phyloP scores from a whole-genome alignment of 768 basidiomycete genomes.

The Rhodotorula babjevae region DNA sequence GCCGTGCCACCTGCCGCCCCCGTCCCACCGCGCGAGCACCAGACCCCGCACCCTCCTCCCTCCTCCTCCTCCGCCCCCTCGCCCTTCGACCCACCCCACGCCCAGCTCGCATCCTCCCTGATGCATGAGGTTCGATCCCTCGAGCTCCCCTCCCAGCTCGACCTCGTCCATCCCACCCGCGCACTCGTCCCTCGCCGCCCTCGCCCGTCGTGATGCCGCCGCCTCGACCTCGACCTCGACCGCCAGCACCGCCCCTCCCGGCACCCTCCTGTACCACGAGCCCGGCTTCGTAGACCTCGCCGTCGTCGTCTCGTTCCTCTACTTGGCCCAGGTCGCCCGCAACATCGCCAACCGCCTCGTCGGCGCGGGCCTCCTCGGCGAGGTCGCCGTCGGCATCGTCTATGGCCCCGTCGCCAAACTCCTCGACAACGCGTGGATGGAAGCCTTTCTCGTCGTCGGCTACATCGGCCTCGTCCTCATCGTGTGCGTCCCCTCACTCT shows the following conservation, averaged over 20 bases:
- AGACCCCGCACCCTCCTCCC: too few species aligned
- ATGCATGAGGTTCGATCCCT: not conserved
- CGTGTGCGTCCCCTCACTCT: slow-evolving; percentile 48
- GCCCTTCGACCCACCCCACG: too few species aligned
- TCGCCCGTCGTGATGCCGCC: slow-evolving; percentile 3
- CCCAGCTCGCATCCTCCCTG: not conserved
- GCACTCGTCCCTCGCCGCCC: not conserved
- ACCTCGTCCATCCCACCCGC: not conserved
- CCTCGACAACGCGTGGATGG: slow-evolving; percentile 49
- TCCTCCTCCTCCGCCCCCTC: too few species aligned
- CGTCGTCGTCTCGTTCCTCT: slow-evolving; percentile 56
- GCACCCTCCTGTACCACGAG: slow-evolving; percentile 45
- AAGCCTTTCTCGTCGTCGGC: slow-evolving; percentile 53
- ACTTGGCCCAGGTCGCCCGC: slow-evolving; percentile 55
- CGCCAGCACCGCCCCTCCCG: not conserved
- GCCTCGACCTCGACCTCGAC: slow-evolving; percentile 5
- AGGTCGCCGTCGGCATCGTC: slow-evolving; percentile 57
- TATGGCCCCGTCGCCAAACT: slow-evolving; percentile 57
- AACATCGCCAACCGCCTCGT: slow-evolving; percentile 50
- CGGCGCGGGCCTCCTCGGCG: slow-evolving; percentile 55
- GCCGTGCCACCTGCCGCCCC: too few species aligned
- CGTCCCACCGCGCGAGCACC: too few species aligned
- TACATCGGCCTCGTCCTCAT: slow-evolving; percentile 55
- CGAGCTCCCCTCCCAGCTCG: not conserved
- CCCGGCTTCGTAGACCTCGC: slow-evolving; percentile 49